Conservation (phyloP, 164 flowering plant species). For the Paratinospora sagittata region DNA sequence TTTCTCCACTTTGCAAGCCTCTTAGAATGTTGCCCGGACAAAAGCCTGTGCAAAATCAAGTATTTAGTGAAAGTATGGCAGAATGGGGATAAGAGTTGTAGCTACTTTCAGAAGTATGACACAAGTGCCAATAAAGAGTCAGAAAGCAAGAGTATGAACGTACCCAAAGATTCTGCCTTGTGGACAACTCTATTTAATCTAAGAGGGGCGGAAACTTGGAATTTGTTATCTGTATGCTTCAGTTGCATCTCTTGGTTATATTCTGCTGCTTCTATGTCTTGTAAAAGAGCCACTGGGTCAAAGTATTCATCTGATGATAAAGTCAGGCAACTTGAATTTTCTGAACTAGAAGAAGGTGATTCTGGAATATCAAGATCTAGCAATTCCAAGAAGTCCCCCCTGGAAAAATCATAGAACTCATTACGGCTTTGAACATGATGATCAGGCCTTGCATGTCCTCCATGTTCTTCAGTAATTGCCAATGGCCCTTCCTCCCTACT, state of each 20-base stretch:
- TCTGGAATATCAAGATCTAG: constrained; percentile 33
- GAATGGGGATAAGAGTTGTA: not conserved
- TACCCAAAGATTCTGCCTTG: constrained; percentile 34
- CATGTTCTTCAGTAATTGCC: not conserved
- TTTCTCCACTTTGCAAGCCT: not conserved
- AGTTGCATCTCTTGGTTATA: constrained; percentile 3
- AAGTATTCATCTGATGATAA: constrained; percentile 44
- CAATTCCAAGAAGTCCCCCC: constrained; percentile 47
- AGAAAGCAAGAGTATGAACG: not conserved
- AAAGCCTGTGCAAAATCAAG: not conserved
- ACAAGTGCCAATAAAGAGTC: not conserved
- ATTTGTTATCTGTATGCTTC: constrained; percentile 21
- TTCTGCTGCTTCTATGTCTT: constrained; percentile 25
- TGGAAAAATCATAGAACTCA: not conserved
- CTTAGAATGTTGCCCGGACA: not conserved
- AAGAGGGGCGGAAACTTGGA: constrained; percentile 16
- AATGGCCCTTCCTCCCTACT: constrained; percentile 4
- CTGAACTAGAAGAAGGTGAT: constrained; percentile 43
- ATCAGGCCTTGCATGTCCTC: constrained; percentile 6
- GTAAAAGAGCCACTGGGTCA: constrained; percentile 32
- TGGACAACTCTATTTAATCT: constrained; percentile 22
- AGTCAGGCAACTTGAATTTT: constrained; percentile 35
- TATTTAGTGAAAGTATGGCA: not conserved
- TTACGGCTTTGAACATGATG: not conserved
- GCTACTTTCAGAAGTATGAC: not conserved